phyloP scores from a whole-genome alignment of 2,329 filamentous ascomycete genomes.

The Whalleya microplaca region DNA sequence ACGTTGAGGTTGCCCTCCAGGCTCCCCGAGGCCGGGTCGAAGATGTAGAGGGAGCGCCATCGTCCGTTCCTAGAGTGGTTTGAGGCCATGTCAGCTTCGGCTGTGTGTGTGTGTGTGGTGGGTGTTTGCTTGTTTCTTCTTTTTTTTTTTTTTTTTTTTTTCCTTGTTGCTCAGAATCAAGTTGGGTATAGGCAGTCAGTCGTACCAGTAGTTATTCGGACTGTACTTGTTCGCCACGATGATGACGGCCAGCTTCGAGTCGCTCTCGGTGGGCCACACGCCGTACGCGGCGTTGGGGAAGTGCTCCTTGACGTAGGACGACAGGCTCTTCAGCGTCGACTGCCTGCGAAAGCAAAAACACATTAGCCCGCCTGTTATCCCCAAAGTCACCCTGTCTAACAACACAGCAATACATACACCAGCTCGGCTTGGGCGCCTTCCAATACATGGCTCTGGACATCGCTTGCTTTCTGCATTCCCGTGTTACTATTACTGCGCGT shows the following conservation, averaged over 20 bases:
- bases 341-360: constrained; percentile 65
- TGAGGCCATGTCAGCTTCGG: too few species aligned
- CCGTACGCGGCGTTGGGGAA: constrained; percentile 82
- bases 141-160: too few species aligned
- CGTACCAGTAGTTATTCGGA: constrained; percentile 94
- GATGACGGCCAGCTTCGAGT: constrained; percentile 76
- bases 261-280: constrained; percentile 78
- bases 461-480: constrained; percentile 73
- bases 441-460: constrained; percentile 75
- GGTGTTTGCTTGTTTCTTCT: too few species aligned
- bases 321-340: constrained; percentile 79
- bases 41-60: constrained; percentile 88
- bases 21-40: constrained; percentile 67
- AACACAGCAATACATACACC: constrained; percentile 64
- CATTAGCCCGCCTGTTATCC: constrained; percentile 24
- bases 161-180: too few species aligned
- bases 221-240: constrained; percentile 97
- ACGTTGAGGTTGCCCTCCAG: constrained; percentile 85
- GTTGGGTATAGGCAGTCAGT: neutral
- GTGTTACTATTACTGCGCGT: constrained; percentile 14
- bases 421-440: constrained; percentile 79
- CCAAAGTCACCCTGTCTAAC: too few species aligned
- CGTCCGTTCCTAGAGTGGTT: constrained; percentile 90
- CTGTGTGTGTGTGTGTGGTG: too few species aligned
- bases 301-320: constrained; percentile 81